phyloP scores from a whole-genome alignment of 768 basidiomycete genomes.

The Termitomyces sp. region DNA sequence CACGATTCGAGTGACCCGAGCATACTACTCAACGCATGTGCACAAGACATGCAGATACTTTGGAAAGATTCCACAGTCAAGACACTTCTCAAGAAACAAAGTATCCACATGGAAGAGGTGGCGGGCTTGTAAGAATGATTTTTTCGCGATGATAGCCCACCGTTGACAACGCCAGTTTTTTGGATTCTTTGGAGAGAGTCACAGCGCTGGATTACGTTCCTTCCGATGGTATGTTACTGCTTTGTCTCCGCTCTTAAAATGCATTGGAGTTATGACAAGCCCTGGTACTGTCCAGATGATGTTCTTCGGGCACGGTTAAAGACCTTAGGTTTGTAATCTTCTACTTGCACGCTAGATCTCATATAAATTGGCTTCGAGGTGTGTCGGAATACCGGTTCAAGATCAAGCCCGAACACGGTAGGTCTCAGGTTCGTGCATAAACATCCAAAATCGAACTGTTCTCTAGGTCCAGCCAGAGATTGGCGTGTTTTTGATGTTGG shows the following conservation, averaged over 20 bases:
- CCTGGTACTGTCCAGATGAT: conserved; percentile 41
- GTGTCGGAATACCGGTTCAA: conserved; percentile 70
- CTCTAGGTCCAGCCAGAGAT: conserved; percentile 24
- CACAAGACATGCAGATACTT: conserved; percentile 58
- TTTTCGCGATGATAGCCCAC: neutral
- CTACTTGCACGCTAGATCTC: neutral
- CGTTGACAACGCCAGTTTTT: conserved; percentile 46
- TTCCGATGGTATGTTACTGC: conserved; percentile 47
- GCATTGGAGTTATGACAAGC: neutral
- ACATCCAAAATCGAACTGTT: neutral
- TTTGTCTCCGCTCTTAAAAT: neutral
- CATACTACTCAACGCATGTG: conserved; percentile 49
- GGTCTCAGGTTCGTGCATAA: conserved; percentile 6
- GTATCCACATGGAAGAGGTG: conserved; percentile 58
- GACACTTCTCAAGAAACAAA: conserved; percentile 44
- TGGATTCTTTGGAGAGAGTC: conserved; percentile 61
- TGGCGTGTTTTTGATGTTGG: conserved; percentile 53
- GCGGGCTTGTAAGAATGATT: conserved; percentile 59
- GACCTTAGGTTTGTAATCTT: conserved; percentile 32
- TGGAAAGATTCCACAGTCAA: conserved; percentile 58
- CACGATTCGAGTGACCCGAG: conserved; percentile 53
- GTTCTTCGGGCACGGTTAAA: conserved; percentile 68
- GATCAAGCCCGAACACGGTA: conserved; percentile 37
- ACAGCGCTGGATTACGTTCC: conserved; percentile 59
- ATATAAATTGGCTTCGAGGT: conserved; percentile 26